Conservation (phyloP, 2,329 filamentous ascomycete species). For the Colletotrichum truncatum region DNA sequence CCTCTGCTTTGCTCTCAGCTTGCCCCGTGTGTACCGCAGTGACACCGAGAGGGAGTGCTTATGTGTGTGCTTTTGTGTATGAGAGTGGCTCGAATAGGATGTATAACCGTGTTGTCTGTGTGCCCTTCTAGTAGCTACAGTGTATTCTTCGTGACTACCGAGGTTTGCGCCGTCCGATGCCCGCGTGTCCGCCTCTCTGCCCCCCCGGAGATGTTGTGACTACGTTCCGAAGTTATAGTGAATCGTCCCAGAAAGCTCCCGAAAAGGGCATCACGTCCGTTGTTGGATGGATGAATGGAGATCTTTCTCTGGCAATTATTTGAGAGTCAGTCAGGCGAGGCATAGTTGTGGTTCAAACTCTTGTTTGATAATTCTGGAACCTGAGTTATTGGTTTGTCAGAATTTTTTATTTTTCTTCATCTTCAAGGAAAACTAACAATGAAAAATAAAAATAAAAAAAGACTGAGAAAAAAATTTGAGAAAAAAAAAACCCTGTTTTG, state of each 20-base stretch:
- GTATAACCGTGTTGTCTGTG: background rate
- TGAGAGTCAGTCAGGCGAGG: slow-evolving; percentile 23
- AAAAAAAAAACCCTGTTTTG: no score
- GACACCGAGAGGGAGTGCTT: background rate
- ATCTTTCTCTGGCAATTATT: background rate
- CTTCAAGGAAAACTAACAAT: no score
- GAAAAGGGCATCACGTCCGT: slow-evolving; percentile 20
- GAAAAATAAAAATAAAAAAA: no score
- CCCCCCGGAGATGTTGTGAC: slow-evolving; percentile 1
- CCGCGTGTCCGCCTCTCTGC: background rate
- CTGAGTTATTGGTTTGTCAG: slow-evolving; percentile 3
- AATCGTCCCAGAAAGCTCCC: background rate
- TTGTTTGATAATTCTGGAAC: slow-evolving; percentile 24
- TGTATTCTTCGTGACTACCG: background rate
- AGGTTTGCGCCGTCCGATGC: background rate
- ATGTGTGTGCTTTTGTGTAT: background rate
- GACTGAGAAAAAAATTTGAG: no score
- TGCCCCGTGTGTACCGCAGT: background rate
- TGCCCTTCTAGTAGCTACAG: no score
- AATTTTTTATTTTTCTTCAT: background rate
- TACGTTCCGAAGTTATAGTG: slow-evolving; percentile 2
- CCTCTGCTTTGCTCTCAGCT: background rate
- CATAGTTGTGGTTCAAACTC: slow-evolving; percentile 23
- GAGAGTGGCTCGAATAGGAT: background rate
- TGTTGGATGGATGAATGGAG: slow-evolving; percentile 9